Conservation (phyloP, 495 filamentous ascomycete genomes). For the Sordaria brevicollis region DNA sequence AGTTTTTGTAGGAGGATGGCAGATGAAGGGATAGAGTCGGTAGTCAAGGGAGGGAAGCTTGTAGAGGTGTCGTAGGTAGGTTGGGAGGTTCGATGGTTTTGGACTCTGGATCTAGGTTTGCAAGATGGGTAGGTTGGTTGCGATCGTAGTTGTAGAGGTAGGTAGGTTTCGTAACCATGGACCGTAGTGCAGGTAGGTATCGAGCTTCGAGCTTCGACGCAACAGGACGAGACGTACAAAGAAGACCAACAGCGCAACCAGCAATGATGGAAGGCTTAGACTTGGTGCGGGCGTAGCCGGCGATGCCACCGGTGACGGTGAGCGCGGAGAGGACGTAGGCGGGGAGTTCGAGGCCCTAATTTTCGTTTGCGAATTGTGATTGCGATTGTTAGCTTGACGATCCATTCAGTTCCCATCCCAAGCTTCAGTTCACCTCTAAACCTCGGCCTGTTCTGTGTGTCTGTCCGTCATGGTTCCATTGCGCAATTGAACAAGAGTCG, state of each 20-base stretch:
- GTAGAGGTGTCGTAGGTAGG: not conserved
- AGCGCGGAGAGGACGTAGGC: constrained; percentile 72
- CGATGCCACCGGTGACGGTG: constrained; percentile 76
- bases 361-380: not conserved
- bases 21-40: not conserved
- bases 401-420: too few relatives aligned
- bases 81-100: not conserved
- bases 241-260: constrained; percentile 65
- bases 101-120: too few relatives aligned
- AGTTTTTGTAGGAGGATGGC: too few relatives aligned
- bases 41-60: not conserved
- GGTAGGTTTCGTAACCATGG: too few relatives aligned
- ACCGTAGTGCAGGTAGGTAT: not conserved
- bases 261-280: constrained; percentile 80
- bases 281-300: constrained; percentile 70
- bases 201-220: not conserved
- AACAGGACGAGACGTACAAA: constrained; percentile 34
- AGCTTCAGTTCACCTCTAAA: not conserved
- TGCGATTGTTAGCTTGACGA: not conserved
- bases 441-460: not conserved
- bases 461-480: not conserved
- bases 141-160: not conserved
- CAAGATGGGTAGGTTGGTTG: not conserved
- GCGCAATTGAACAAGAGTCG: not conserved
- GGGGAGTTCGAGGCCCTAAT: constrained; percentile 25